Evolutionary conservation across 371 early-diverging fungal species (phyloP).

Genomic region (Mortierella sp.): DNA sequence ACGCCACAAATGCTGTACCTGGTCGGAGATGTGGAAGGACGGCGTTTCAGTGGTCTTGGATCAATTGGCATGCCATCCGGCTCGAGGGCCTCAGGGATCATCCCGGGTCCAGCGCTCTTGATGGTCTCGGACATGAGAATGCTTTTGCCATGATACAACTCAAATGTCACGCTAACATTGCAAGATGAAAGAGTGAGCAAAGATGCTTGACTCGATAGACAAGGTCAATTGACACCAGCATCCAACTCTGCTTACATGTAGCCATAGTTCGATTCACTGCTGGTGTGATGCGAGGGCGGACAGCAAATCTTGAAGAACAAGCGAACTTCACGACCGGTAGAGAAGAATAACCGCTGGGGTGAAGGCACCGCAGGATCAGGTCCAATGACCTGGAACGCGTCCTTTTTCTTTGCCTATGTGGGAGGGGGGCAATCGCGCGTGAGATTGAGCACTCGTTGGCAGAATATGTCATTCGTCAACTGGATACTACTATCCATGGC

Average conservation of each 20-base stretch:
- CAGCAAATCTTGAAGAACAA: conserved; percentile 44
- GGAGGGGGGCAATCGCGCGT: neutral
- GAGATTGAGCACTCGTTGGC: too few relatives aligned
- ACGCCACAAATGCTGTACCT: conserved; percentile 9
- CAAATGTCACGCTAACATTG: conserved; percentile 26
- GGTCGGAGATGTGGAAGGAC: conserved; percentile 11
- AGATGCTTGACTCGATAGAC: neutral
- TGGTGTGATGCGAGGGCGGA: conserved; percentile 34
- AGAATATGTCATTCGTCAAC: too few relatives aligned
- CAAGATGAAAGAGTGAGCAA: neutral
- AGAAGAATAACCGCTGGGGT: conserved; percentile 44
- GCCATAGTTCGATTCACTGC: conserved; percentile 7
- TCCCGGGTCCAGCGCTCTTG: conserved; percentile 30
- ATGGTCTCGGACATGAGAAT: conserved; percentile 43
- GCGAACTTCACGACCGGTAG: conserved; percentile 28
- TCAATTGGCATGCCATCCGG: neutral
- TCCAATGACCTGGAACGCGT: conserved; percentile 39
- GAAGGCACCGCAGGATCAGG: conserved; percentile 38
- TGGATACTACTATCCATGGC: too few relatives aligned
- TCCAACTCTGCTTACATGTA: conserved; percentile 33
- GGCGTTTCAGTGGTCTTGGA: conserved; percentile 21
- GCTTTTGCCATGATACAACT: conserved; percentile 45
- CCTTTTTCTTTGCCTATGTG: conserved; percentile 27
- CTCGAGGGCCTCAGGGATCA: conserved; percentile 30
- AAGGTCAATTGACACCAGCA: neutral